Base-by-base conservation (phyloP, 805 yeast species). In the Sugiyamaella qingdaonensis region DNA sequence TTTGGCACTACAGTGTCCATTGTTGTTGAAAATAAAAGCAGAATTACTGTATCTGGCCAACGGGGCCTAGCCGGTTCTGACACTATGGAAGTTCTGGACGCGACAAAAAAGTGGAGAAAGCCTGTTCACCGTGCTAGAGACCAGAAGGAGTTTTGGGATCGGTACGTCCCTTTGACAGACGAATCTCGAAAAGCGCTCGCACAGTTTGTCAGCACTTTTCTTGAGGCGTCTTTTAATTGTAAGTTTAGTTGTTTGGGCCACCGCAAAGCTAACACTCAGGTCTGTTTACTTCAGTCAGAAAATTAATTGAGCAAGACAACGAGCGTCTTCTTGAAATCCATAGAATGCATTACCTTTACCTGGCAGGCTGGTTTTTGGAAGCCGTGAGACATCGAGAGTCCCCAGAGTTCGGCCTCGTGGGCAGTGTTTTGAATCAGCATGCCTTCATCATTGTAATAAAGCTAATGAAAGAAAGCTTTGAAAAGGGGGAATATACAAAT, bases 1-100 rank as follows among this genome's bases (percentile, higher is more conserved):
- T 92, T 92, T 72, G 99, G 99, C 0, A 84, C 97, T 0, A 72
- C 91, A 57, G 68, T 90, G 10, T 84, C 95, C 1, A 74, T 92
- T 31, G 82, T 84, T 55, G 79, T 85, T 16, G 76, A 78, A 21
- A 82, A 83, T 50, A 74, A 81, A 29, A 75, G 72, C 2, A 73
- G 86, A 29, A 68, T 86, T 16, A 79, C 88, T 4, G 78, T 89
- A 1, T 78, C 94, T 2, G 94, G 95, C 1, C 91, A 87, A 59
- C 78, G 79, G 29, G 88, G 84, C 2, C 61, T 86, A 2, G 60
- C 73, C 43, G 75, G 76, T 8, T 63, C 69, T n/a, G 75, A 80
- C 44, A 73, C 90, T 0, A 67, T 92, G 34, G 77, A 79, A 21
- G 77, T 80, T 43, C 70, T 92, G 31, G 97, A 92, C 62, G 68